These are phyloP conservation scores for Irpex lacteus DNA, from an alignment of 1,284 basidiomycete species.

Conservation along the genomic window DNA sequence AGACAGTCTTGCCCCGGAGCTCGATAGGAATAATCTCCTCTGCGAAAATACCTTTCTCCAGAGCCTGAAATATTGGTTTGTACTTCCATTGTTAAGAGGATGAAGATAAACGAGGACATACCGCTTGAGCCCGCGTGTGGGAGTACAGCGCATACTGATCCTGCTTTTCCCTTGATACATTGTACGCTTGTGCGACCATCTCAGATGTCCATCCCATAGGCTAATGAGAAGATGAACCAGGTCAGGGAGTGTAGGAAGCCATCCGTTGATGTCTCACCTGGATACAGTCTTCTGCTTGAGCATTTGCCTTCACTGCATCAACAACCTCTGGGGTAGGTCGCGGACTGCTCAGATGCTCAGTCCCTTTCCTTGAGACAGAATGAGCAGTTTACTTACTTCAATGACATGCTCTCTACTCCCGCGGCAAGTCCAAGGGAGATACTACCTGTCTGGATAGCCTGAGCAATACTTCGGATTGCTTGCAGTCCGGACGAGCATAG, in stretches of 20 bases:
- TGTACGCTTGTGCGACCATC: slow-evolving; percentile 77
- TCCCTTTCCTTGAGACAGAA: not conserved
- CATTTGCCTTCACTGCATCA: slow-evolving; percentile 47
- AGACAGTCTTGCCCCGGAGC: slow-evolving; percentile 53
- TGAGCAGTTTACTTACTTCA: slow-evolving; percentile 51
- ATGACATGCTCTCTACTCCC: slow-evolving; percentile 84
- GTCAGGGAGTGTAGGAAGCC: not conserved
- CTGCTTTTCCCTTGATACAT: slow-evolving; percentile 72
- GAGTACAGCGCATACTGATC: slow-evolving; percentile 82
- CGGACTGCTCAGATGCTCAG: slow-evolving; percentile 42
- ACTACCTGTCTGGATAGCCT: slow-evolving; percentile 70
- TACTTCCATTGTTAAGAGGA: not conserved
- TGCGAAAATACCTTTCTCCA: slow-evolving; percentile 60
- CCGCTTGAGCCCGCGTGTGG: slow-evolving; percentile 73
- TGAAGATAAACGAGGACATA: slow-evolving; percentile 21
- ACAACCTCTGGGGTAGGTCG: slow-evolving; percentile 75
- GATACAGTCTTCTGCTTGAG: slow-evolving; percentile 71
- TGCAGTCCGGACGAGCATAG: slow-evolving; percentile 86
- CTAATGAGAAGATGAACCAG: slow-evolving; percentile 34
- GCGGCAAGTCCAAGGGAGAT: slow-evolving; percentile 76
- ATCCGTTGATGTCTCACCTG: slow-evolving; percentile 45
- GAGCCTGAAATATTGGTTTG: not conserved
- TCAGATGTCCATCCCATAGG: slow-evolving; percentile 95
- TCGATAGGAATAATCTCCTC: slow-evolving; percentile 82
- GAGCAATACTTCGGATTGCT: slow-evolving; percentile 78